Conservation (phyloP, 23 red algal genomes). For the Gracilaria caudata region DNA sequence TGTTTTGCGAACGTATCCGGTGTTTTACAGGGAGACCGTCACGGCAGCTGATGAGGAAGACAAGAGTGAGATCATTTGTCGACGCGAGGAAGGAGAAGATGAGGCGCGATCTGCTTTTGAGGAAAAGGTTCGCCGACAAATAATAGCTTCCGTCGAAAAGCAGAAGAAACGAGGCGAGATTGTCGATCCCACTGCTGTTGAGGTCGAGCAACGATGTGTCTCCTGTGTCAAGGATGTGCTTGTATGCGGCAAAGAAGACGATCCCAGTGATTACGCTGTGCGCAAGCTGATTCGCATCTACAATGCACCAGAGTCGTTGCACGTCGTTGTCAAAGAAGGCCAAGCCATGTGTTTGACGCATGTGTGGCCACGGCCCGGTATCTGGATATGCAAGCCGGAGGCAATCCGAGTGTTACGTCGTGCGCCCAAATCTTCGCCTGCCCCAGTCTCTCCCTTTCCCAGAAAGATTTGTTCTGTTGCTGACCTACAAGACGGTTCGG, state of each 20-base stretch:
- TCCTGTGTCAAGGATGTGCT: slow-evolving; percentile 40
- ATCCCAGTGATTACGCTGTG: slow-evolving; percentile 4
- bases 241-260: slow-evolving; percentile 48
- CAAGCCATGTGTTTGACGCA: slow-evolving; percentile 23
- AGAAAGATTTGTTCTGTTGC: slow-evolving; percentile 25
- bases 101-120: slow-evolving; percentile 25
- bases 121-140: slow-evolving; percentile 43
- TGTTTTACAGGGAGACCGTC: slow-evolving; percentile 53
- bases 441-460: slow-evolving; percentile 4
- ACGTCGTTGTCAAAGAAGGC: slow-evolving; percentile 30
- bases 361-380: slow-evolving; percentile 34
- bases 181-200: neutral
- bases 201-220: slow-evolving; percentile 19
- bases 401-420: neutral
- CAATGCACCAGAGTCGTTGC: slow-evolving; percentile 33
- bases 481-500: slow-evolving; percentile 9
- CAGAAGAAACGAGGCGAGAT: neutral
- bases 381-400: slow-evolving; percentile 42
- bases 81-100: slow-evolving; percentile 60
- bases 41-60: slow-evolving; percentile 6
- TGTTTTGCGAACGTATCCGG: slow-evolving; percentile 59
- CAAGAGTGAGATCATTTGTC: slow-evolving; percentile 7
- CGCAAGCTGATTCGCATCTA: slow-evolving; percentile 69
- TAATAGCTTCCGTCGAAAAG: neutral
- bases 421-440: neutral